phyloP scores from a whole-genome alignment of 306 rosid species.

The Castanospermum australe region DNA sequence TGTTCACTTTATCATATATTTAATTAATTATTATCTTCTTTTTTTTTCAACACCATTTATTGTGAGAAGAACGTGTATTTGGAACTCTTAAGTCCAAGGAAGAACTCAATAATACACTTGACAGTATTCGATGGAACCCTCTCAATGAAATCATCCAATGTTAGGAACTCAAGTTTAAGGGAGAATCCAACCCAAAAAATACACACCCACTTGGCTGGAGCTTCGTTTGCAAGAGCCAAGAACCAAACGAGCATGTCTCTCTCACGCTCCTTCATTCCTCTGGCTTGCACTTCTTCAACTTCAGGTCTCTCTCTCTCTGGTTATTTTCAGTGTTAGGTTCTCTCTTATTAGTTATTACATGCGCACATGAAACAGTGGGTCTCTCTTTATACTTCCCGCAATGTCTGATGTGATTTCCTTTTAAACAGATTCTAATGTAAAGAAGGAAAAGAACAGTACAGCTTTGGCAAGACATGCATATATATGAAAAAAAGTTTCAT shows the following conservation, averaged over 20 bases:
- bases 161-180: no score
- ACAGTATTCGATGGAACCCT: no score
- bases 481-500: no score
- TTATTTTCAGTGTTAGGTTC: neutral
- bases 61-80: no score
- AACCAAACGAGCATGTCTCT: conserved; percentile 38
- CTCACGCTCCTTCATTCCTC: conserved; percentile 21
- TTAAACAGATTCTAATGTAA: conserved; percentile 26
- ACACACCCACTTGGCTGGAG: no score
- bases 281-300: conserved; percentile 24
- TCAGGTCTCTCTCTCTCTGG: conserved; percentile 27
- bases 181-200: no score
- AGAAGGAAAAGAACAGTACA: conserved; percentile 12
- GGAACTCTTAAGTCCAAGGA: no score
- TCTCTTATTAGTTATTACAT: neutral
- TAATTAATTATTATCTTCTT: no score
- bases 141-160: no score
- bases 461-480: conserved; percentile 27
- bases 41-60: no score
- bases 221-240: neutral
- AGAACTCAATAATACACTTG: no score
- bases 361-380: neutral
- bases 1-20: no score
- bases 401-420: conserved; percentile 7
- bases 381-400: neutral